These are phyloP conservation scores for Cryptococcus hybrid DNA, from an alignment of 1,284 basidiomycete genomes.

Conservation along the genomic window DNA sequence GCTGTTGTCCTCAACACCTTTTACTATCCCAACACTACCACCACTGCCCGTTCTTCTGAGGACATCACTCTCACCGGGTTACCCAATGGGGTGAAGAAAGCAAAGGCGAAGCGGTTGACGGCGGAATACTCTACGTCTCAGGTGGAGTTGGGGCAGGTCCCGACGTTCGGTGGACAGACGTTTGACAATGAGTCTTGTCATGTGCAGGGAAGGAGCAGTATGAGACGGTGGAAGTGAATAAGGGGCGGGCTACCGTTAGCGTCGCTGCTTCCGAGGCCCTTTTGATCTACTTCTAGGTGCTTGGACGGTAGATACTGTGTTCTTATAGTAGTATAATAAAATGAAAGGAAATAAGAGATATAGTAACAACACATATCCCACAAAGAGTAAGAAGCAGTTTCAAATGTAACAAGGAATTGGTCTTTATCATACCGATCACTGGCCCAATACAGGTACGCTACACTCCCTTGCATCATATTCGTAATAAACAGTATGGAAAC, in stretches of 20 bases:
- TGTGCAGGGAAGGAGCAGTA: slow-evolving; percentile 36
- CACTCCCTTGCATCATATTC: no score
- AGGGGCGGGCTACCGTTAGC: slow-evolving; percentile 36
- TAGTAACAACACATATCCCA: no score
- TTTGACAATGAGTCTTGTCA: slow-evolving; percentile 41
- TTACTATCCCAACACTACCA: slow-evolving; percentile 50
- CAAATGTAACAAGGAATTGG: no score
- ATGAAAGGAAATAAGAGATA: not conserved
- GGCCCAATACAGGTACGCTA: no score
- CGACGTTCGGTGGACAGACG: slow-evolving; percentile 51
- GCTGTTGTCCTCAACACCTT: slow-evolving; percentile 51
- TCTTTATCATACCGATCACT: no score
- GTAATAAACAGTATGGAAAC: not conserved
- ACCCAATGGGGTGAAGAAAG: slow-evolving; percentile 7
- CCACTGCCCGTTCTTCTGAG: slow-evolving; percentile 23
- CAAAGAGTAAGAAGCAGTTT: no score
- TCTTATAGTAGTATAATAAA: not conserved
- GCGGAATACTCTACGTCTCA: slow-evolving; percentile 48
- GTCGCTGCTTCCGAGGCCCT: slow-evolving; percentile 52
- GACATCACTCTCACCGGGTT: slow-evolving; percentile 45
- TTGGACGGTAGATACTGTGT: slow-evolving; percentile 12
- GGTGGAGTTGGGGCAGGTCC: slow-evolving; percentile 46
- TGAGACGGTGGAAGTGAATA: slow-evolving; percentile 41
- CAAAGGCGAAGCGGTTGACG: slow-evolving; percentile 48
- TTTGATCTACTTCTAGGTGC: slow-evolving; percentile 31